Evolutionary conservation across 257 asterid species (phyloP), one percentile per base, ranked within the genome.

Genomic region (Lycium barbarum): DNA sequence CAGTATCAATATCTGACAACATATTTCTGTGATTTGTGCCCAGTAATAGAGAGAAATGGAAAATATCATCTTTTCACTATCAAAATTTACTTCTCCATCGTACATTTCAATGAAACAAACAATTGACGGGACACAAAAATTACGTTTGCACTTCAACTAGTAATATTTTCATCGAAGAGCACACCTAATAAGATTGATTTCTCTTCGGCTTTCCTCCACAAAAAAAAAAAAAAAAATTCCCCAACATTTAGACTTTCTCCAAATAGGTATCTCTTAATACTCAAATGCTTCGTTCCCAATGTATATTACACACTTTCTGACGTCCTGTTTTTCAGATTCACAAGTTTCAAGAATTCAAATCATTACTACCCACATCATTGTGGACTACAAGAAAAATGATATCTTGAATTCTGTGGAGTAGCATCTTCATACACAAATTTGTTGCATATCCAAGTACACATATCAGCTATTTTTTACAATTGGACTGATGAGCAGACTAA

Each of bases 361-460:
- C 5, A 18, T 9, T 71, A 43, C 43, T 45, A 43, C n/a, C 58
- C 58, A 72, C 36, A 43, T 33, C 57, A 18, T 43, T 72, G n/a
- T 20, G 17, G 26, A 45, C 54, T 72, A 72, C 18, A 72, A 72
- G 36, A 43, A 17, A 72, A 45, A 70, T 17, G 53, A 40, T 40
- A 70, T 18, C 54, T 40, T 38, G 13, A 68, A 40, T 40, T 40
- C 53, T 15, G 4, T 38, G 33, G 79, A 72, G 11, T 45, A 72
- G 9, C 38, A 45, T 22, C 9, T 43, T 72, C 57, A n/a, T 72
- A 45, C 14, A n/a, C 35, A n/a, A 45, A 72, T 11, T 72, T 9
- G 10, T 72, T 43, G 80, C 80, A 72, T 45, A 72, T 72, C 80
- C 36, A 72, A n/a, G 80, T 43, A 72, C 58, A 43, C 58, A n/a